Evolutionary conservation across 257 asterid species (phyloP).

Genomic region (Solanum commersonii): DNA sequence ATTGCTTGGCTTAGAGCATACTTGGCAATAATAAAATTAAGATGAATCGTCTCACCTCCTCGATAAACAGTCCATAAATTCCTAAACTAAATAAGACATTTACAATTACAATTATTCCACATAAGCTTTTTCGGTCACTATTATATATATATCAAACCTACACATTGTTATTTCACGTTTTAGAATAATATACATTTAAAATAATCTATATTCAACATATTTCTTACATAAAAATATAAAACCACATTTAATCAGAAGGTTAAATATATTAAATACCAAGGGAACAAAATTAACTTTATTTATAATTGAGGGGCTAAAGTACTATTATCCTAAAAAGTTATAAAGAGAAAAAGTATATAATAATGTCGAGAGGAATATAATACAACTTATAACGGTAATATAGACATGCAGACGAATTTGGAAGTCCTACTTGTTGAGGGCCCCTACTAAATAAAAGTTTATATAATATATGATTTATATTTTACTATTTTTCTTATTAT

Average conservation of each 20-base stretch:
- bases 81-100: background rate
- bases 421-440: conserved; percentile 4
- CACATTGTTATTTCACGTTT: background rate
- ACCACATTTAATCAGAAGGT: background rate
- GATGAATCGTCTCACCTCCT: background rate
- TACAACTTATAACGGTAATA: conserved; percentile 59
- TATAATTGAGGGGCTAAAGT: background rate
- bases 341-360: background rate
- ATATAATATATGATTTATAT: background rate
- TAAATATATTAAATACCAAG: background rate
- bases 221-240: background rate
- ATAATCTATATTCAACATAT: background rate
- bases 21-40: background rate
- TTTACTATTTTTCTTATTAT: background rate
- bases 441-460: conserved; percentile 12
- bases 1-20: background rate
- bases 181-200: background rate
- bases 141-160: background rate
- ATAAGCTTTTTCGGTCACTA: background rate
- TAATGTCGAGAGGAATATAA: background rate
- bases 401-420: conserved; percentile 26
- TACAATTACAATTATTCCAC: background rate
- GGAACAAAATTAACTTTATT: background rate
- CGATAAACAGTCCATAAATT: accelerated
- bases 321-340: background rate